Evolutionary conservation across 495 filamentous ascomycete species (phyloP).

Genomic region (Lepraria neglecta): DNA sequence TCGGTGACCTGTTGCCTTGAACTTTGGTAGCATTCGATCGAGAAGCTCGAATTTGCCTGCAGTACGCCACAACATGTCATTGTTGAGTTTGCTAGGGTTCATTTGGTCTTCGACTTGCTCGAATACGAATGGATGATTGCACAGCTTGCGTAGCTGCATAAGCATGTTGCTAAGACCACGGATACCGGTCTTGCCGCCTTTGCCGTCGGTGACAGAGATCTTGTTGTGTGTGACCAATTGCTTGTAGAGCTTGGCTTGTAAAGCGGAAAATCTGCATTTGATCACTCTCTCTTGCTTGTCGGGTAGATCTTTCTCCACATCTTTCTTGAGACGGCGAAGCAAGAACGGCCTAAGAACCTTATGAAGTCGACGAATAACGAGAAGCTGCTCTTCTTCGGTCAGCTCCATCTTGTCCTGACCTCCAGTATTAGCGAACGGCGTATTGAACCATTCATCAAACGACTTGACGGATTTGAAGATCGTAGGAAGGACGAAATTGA

Average conservation of each 20-base stretch:
- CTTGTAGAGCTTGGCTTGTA: conserved; percentile 90
- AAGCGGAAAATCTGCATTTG: conserved; percentile 95
- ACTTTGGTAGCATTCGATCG: conserved; percentile 88
- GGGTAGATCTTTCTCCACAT: conserved; percentile 96
- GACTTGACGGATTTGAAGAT: conserved; percentile 99
- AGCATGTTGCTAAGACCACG: conserved; percentile 98
- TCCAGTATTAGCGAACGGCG: conserved; percentile 96
- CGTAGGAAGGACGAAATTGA: conserved; percentile 96
- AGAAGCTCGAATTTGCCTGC: conserved; percentile 96
- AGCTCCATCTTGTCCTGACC: conserved; percentile 97
- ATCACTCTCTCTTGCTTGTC: conserved; percentile 99
- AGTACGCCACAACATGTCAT: conserved; percentile 92
- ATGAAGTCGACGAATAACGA: conserved; percentile 95
- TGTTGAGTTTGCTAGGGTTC: conserved; percentile 79
- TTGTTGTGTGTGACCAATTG: conserved; percentile 94
- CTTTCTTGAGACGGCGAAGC: conserved; percentile 96
- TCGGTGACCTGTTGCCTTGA: conserved; percentile 79
- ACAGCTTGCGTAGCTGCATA: conserved; percentile 97
- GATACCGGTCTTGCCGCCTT: conserved; percentile 91
- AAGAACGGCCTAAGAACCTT: conserved; percentile 97
- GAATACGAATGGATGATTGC: conserved; percentile 98
- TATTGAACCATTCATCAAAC: conserved; percentile 99
- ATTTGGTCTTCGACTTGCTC: conserved; percentile 96
- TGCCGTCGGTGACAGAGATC: conserved; percentile 87
- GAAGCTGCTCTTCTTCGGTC: conserved; percentile 97